These are phyloP conservation scores for Leccinum pellstonianum DNA, from an alignment of 768 basidiomycete genomes.

Conservation along the genomic window DNA sequence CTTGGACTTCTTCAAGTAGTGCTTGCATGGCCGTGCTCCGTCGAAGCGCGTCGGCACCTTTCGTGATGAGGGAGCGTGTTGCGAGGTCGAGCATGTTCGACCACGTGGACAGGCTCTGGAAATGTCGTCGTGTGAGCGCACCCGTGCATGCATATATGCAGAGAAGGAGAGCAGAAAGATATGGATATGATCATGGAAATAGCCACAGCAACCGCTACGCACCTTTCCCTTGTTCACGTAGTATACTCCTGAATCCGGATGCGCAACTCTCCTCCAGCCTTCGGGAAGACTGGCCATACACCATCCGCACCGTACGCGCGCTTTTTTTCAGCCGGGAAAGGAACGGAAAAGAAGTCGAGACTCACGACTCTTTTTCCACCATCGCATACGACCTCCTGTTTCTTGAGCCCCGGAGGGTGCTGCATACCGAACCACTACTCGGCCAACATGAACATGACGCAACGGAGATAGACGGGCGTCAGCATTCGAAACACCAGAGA, in stretches of 20 bases:
- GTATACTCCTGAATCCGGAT: constrained; percentile 35
- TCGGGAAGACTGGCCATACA: constrained; percentile 7
- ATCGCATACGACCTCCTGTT: background rate
- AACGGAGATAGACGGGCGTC: background rate
- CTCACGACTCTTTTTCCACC: background rate
- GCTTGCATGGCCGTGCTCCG: constrained; percentile 4
- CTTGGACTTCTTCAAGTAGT: constrained; percentile 10
- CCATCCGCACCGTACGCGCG: background rate
- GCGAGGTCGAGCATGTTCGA: constrained; percentile 9
- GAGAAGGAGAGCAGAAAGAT: background rate
- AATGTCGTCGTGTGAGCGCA: background rate
- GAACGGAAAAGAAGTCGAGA: constrained; percentile 5
- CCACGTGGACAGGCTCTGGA: constrained; percentile 15
- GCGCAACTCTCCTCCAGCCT: constrained; percentile 30
- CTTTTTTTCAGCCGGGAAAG: background rate
- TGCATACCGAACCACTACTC: background rate
- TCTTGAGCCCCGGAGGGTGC: background rate
- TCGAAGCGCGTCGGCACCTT: constrained; percentile 13
- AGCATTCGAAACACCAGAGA: background rate
- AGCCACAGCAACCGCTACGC: background rate
- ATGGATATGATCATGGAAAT: background rate
- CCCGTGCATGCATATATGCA: background rate
- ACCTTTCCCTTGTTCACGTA: constrained; percentile 35
- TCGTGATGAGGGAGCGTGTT: constrained; percentile 7
- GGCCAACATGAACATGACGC: background rate